Conservation (phyloP, 2,329 filamentous ascomycete genomes). For the Fusarium sterilihyphosum region DNA sequence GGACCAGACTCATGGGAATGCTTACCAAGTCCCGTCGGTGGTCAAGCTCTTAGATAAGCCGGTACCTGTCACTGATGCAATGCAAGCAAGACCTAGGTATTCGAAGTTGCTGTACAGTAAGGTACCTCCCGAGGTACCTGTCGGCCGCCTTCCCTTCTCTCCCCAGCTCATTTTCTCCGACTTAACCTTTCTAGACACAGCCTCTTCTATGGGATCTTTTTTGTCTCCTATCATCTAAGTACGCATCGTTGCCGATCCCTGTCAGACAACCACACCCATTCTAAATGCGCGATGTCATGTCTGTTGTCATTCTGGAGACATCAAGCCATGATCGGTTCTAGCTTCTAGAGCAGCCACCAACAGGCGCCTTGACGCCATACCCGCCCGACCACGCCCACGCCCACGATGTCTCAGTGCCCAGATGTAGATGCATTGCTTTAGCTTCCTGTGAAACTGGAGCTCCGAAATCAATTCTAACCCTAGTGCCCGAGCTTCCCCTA, state of each 20-base stretch:
- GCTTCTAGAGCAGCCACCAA: conserved; percentile 35
- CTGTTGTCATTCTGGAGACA: conserved; percentile 21
- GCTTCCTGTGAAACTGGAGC: conserved; percentile 3
- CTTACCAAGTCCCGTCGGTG: not conserved
- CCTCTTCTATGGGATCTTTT: conserved; percentile 17
- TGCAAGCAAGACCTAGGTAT: conserved; percentile 5
- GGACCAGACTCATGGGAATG: not conserved
- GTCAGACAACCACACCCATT: not conserved
- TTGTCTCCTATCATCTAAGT: not conserved
- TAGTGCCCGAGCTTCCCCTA: not conserved
- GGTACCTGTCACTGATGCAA: conserved; percentile 21
- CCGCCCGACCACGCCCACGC: conserved; percentile 14
- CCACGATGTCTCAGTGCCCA: conserved; percentile 1
- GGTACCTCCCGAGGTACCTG: not conserved
- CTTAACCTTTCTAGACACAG: conserved; percentile 12
- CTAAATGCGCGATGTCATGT: not conserved
- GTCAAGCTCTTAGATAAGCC: not conserved
- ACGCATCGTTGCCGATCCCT: conserved; percentile 1
- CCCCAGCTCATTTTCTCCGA: not conserved
- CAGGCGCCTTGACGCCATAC: conserved; percentile 44
- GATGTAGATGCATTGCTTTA: not conserved
- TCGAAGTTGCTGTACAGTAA: not conserved
- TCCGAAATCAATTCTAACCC: not conserved
- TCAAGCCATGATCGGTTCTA: conserved; percentile 24
- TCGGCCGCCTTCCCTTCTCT: conserved; percentile 25